A percentile compares a stretch with the other conserved stretches of the same genome.
Conservation (phyloP, 257 asterid species). For the Coffea eugenioides region DNA sequence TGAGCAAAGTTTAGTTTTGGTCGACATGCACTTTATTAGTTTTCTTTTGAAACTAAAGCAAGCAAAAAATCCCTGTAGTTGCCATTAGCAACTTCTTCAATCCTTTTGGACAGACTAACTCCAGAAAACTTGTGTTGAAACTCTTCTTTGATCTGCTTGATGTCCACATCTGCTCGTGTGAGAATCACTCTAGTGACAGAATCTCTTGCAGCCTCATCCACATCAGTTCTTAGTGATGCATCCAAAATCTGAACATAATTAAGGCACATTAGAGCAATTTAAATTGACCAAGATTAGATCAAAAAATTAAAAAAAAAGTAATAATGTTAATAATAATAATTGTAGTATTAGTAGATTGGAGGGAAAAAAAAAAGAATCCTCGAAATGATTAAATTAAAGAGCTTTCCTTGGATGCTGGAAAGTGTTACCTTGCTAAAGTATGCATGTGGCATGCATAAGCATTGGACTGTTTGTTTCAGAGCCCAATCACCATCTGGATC, state of each 20-base stretch:
- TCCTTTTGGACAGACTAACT: conserved; percentile 39
- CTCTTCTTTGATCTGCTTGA: conserved; percentile 67
- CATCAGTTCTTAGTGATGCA: conserved; percentile 42
- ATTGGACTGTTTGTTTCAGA: conserved; percentile 51
- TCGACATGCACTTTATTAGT: not conserved
- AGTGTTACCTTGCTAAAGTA: conserved; percentile 60
- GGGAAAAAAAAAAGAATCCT: not conserved
- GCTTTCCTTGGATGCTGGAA: not conserved
- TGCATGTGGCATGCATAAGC: conserved; percentile 56
- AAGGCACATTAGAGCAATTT: not conserved
- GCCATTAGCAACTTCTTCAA: conserved; percentile 71
- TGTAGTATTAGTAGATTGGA: no score
- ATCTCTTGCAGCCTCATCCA: conserved; percentile 55
- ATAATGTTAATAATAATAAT: no score
- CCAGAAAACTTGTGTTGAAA: conserved; percentile 34
- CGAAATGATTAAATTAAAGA: not conserved
- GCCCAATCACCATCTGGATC: conserved; percentile 41
- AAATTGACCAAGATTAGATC: no score
- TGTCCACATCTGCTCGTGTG: conserved; percentile 69
- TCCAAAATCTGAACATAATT: conserved; percentile 39
- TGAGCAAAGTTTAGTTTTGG: not conserved
- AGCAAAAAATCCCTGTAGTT: conserved; percentile 79
- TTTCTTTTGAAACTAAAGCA: conserved; percentile 54
- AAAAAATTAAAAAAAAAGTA: no score
- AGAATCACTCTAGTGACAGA: conserved; percentile 63